Conservation (phyloP, 23 red algal species). For the Gracilaria vermiculophylla region DNA sequence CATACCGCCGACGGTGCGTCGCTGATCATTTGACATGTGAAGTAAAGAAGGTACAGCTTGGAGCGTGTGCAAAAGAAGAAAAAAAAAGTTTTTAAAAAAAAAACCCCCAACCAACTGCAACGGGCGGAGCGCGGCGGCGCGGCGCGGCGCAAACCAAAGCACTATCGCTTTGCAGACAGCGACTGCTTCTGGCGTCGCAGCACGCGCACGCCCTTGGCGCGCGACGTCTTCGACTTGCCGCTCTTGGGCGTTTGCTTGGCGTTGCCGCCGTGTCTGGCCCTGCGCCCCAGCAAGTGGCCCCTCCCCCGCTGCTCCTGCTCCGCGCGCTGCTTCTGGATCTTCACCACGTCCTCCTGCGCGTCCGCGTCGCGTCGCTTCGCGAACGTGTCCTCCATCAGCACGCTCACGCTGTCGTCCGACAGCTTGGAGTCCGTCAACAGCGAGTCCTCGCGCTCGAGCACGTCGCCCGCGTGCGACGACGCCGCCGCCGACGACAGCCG, state of each 20-base stretch:
- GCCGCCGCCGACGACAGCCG: conserved; percentile 3
- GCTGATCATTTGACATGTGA: too few species aligned
- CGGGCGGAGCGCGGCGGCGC: background rate
- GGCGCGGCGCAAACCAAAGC: background rate
- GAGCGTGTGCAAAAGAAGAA: background rate
- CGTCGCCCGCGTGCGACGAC: conserved; percentile 21
- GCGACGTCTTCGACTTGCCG: conserved; percentile 4
- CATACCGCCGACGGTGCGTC: too few species aligned
- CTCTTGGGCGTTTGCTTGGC: conserved; percentile 15
- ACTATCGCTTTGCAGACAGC: background rate
- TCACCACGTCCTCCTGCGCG: conserved; percentile 51
- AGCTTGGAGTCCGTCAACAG: conserved; percentile 29
- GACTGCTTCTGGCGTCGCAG: conserved; percentile 1
- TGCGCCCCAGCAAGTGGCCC: conserved; percentile 7
- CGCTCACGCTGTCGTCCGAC: conserved; percentile 32
- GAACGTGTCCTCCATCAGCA: conserved; percentile 31
- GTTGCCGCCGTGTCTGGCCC: background rate
- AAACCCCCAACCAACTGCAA: background rate
- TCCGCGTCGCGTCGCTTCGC: conserved; percentile 33
- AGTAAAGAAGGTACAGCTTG: too few species aligned
- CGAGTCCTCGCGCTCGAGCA: background rate
- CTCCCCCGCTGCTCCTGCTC: conserved; percentile 32
- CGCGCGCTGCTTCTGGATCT: conserved; percentile 45
- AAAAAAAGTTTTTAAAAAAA: too few species aligned
- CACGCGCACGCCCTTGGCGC: conserved; percentile 13